Evolutionary conservation across 768 basidiomycete genomes (phyloP), one percentile per base, ranked within the genome.

Genomic region (Serpula lacrymans): DNA sequence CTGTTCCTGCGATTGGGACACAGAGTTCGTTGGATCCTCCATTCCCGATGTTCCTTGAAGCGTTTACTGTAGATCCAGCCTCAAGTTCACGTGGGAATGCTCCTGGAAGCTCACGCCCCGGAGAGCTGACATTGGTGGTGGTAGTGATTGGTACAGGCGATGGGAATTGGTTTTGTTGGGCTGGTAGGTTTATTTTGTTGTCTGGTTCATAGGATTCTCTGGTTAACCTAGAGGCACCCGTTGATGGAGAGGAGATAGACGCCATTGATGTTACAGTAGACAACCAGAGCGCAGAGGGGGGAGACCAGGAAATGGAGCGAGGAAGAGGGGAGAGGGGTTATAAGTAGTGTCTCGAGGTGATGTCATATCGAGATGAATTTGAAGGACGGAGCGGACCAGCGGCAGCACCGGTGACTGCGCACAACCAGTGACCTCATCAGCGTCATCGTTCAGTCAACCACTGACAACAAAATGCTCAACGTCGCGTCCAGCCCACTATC

Each of bases 131-230:
- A 11, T 37, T 43, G 10, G 35, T 37, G 5, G 16, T 41, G 5
- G 23, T 17, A 11, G 28, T 34, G 16, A n/a, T 7, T n/a, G 34
- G 42, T 16, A 32, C 3, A 29, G 20, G 14, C 13, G 16, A 17
- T 35, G 20, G 13, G 48, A 42, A 22, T 57, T 33, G 1, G 45
- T 46, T 11, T 35, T 29, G 29, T 12, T 33, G 10, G 54, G 45
- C 54, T 52, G 46, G 20, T 55, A 38, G 18, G 4, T 30, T n/a
- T n/a, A n/a, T n/a, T n/a, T n/a, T n/a, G n/a, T n/a, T n/a, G n/a
- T n/a, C n/a, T n/a, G n/a, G n/a, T n/a, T n/a, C n/a, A 14, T 54
- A 34, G 3, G 61, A 47, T 0, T 39, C 47, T 13, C 52, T 55
- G 20, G 52, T 33, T 37, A 52, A 41, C 9, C 43, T 26, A 1